Evolutionary conservation across 352 stramenopile species (phyloP), one percentile per base, ranked within the genome.

Genomic region (Globisporangium sylvaticum): DNA sequence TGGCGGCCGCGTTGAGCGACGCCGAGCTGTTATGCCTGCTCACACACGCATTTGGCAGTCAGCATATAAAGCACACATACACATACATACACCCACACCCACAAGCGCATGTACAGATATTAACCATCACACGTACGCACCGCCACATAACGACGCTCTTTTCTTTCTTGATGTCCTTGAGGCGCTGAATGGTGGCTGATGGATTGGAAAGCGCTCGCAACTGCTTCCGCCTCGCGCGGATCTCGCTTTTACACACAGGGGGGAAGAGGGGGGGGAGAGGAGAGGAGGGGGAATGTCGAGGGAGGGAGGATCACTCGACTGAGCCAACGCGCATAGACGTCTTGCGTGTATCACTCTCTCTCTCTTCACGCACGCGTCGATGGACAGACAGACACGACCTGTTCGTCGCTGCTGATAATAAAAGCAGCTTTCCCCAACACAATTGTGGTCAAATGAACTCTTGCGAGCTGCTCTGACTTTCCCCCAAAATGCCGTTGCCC

Each of bases 141-240:
- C 64, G 64, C 64, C 64, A 69, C 64, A 64, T 69, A 58, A 64
- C 64, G 29, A 12, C 55, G 44, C 56, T 64, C 42, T 69, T 69
- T 12, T 69, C 64, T n/a, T 69, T 69, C 64, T 64, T 64, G 64
- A 69, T 69, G 44, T 64, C 56, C 48, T 69, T 69, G 64, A 69
- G 64, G 44, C 64, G 64, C 56, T 69, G 55, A 64, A 69, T 69
- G 39, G 64, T 69, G 56, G 20, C 56, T 61, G 31, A 2, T 29
- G 34, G 29, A 27, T 10, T 37, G 24, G 10, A 24, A 22, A 44
- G 9, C 29, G 20, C 54, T 29, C 55, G 34, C n/a, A 61, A 61
- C n/a, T 46, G 31, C 31, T 61, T 58, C 29, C 54, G 54, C 54
- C 29, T 60, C 29, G 9, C 20, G 10, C 54, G 54, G 55, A 61